Evolutionary conservation across 192 early-diverging fungal species (phyloP).

Genomic region (Dissophora ornata): DNA sequence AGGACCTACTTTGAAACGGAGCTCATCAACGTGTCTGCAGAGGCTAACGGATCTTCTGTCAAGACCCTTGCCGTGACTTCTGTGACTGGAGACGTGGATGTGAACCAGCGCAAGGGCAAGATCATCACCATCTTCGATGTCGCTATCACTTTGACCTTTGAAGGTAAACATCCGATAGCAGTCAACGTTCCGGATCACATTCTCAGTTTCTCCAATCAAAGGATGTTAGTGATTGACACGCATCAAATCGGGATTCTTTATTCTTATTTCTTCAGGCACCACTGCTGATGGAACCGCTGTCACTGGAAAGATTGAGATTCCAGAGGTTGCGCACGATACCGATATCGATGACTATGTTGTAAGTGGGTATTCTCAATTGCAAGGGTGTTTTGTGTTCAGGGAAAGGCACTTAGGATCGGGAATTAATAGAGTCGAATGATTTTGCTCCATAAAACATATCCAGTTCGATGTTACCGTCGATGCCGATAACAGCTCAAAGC

Average conservation of each 20-base stretch:
- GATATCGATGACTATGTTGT: slow-evolving; percentile 84
- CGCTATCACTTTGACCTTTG: slow-evolving; percentile 80
- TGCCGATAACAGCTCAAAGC: slow-evolving; percentile 58
- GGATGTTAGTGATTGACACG: too few species aligned
- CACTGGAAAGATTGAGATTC: slow-evolving; percentile 83
- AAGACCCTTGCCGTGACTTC: slow-evolving; percentile 69
- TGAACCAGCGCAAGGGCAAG: slow-evolving; percentile 97
- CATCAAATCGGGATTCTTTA: too few species aligned
- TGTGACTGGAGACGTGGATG: slow-evolving; percentile 88
- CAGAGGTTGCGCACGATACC: slow-evolving; percentile 93
- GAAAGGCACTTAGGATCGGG: too few species aligned
- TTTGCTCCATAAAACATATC: neutral
- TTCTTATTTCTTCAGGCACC: slow-evolving; percentile 47
- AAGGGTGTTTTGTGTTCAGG: too few species aligned
- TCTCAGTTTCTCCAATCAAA: too few species aligned
- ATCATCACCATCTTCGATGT: slow-evolving; percentile 96
- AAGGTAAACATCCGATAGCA: too few species aligned
- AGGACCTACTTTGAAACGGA: slow-evolving; percentile 80
- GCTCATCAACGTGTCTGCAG: slow-evolving; percentile 66
- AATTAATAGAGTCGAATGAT: too few species aligned
- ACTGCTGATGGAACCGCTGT: slow-evolving; percentile 69
- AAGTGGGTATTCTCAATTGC: slow-evolving; percentile 44
- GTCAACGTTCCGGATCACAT: too few species aligned
- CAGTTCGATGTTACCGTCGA: slow-evolving; percentile 79
- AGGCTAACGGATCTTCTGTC: slow-evolving; percentile 67